A percentile compares a stretch with the other conserved stretches of the same genome.
Evolutionary conservation across 2,329 filamentous ascomycete genomes (phyloP).

Genomic region (Fusarium sp.): DNA sequence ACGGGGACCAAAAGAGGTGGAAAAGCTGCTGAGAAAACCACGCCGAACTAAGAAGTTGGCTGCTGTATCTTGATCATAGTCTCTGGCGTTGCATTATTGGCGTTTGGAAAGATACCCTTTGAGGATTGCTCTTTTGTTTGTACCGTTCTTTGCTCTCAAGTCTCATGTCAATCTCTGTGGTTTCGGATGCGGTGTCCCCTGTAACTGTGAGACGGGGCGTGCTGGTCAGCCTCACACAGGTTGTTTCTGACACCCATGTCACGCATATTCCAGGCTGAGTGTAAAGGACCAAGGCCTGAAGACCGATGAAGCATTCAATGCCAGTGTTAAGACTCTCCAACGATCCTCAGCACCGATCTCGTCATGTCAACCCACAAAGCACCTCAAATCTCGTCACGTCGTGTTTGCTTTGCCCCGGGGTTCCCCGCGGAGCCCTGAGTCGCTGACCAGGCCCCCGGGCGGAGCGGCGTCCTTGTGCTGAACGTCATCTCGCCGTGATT

Average conservation of each 20-base stretch:
- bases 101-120: slow-evolving; percentile 36
- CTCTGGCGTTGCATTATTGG: slow-evolving; percentile 13
- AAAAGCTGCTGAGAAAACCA: slow-evolving; percentile 72
- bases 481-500: slow-evolving; percentile 53
- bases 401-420: slow-evolving; percentile 29
- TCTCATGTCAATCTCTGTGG: slow-evolving; percentile 4
- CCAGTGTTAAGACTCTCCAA: background rate
- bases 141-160: background rate
- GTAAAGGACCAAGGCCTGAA: background rate
- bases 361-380: slow-evolving; percentile 5
- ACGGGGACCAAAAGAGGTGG: slow-evolving; percentile 77
- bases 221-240: background rate
- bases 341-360: background rate
- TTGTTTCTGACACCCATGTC: background rate
- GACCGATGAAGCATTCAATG: background rate
- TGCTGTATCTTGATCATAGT: slow-evolving; percentile 17
- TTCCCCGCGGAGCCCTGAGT: slow-evolving; percentile 44
- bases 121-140: background rate
- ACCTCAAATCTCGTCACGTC: slow-evolving; percentile 17
- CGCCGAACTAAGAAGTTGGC: slow-evolving; percentile 46
- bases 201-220: background rate
- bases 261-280: background rate
- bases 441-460: slow-evolving; percentile 41
- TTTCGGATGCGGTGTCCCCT: background rate
- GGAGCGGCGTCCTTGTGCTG: slow-evolving; percentile 43